phyloP scores from a whole-genome alignment of 1,284 basidiomycete species.

The Trichosporon sp. region DNA sequence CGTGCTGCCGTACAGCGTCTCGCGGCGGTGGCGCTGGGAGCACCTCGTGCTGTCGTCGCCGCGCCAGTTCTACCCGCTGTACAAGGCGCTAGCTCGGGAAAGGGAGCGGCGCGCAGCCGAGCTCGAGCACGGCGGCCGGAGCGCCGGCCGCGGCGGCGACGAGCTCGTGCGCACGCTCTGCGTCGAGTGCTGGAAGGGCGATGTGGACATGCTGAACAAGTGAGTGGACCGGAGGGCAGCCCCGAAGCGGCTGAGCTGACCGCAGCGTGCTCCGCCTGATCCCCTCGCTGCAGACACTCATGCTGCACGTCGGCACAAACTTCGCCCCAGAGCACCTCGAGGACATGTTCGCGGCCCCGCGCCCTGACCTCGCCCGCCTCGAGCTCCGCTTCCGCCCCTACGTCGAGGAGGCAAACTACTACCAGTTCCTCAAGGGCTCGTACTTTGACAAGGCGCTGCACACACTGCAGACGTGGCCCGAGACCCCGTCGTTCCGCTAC shows the following conservation, averaged over 20 bases:
- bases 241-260: not conserved
- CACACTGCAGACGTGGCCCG: constrained; percentile 43
- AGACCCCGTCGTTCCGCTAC: constrained; percentile 50
- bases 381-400: constrained; percentile 50
- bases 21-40: not conserved
- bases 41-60: constrained; percentile 13
- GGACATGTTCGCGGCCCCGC: constrained; percentile 44
- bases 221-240: constrained; percentile 14
- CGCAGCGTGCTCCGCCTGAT: constrained; percentile 42
- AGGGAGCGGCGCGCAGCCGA: constrained; percentile 15
- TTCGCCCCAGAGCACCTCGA: constrained; percentile 50
- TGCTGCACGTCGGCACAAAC: constrained; percentile 50
- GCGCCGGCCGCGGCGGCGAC: constrained; percentile 17
- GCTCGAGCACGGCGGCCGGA: constrained; percentile 26
- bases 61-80: constrained; percentile 18
- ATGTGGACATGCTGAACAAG: constrained; percentile 50
- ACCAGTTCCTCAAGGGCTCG: constrained; percentile 49
- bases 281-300: constrained; percentile 33
- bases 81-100: not conserved
- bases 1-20: constrained; percentile 34
- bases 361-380: constrained; percentile 37
- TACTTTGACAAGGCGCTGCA: constrained; percentile 51
- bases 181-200: constrained; percentile 44
- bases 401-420: constrained; percentile 49
- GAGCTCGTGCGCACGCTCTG: constrained; percentile 20